A percentile compares a stretch with the other conserved stretches of the same genome.
Conservation (phyloP, 305 asterid genomes). For the Rubia peregrina region DNA sequence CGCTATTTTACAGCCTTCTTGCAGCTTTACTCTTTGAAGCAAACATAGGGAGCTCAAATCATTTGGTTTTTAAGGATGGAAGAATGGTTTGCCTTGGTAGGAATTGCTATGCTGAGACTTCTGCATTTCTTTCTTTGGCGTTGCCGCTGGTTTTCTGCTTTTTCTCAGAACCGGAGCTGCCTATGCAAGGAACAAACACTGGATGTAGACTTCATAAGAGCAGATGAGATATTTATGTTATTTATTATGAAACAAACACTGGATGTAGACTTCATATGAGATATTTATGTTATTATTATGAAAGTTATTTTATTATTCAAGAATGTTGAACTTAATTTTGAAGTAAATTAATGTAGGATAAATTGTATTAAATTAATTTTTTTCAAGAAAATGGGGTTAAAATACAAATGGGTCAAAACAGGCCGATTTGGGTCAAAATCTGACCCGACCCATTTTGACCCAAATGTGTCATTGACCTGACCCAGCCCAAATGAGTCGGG, state of each 20-base stretch:
- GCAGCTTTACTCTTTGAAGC: slow-evolving; percentile 47
- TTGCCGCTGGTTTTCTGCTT: slow-evolving; percentile 40
- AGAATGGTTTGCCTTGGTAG: slow-evolving; percentile 50
- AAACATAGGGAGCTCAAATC: slow-evolving; percentile 34
- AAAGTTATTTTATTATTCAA: no score
- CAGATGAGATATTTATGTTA: not conserved
- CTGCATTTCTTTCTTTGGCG: slow-evolving; percentile 48
- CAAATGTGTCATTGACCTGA: no score
- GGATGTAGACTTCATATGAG: not conserved
- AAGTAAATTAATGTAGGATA: no score
- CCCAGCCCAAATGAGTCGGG: no score
- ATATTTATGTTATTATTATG: no score
- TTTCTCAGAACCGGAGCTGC: slow-evolving; percentile 42
- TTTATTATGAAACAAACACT: no score
- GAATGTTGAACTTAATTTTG: no score
- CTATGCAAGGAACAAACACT: slow-evolving; percentile 28
- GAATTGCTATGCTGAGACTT: slow-evolving; percentile 45
- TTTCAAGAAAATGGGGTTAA: no score
- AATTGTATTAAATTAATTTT: no score
- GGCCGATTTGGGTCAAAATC: no score
- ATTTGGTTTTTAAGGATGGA: slow-evolving; percentile 26
- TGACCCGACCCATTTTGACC: no score
- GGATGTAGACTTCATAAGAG: not conserved
- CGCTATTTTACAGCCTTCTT: slow-evolving; percentile 51
- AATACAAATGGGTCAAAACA: no score